Evolutionary conservation across 768 basidiomycete species (phyloP).

Genomic region (Mycena galopus): DNA sequence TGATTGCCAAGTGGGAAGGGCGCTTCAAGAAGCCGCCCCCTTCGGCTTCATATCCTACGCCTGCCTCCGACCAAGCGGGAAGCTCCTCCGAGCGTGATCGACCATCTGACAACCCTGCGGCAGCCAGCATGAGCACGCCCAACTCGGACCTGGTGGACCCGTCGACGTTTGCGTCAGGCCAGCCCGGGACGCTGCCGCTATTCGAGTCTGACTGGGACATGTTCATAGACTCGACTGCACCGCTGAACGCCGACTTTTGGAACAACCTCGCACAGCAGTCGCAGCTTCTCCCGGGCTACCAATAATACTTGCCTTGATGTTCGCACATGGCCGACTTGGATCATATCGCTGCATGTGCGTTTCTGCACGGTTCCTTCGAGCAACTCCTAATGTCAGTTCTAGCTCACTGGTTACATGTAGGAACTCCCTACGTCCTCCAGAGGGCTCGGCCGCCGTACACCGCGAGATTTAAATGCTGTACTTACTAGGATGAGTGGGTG

Average conservation of each 20-base stretch:
- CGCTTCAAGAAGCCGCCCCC: not conserved
- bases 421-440: too few species aligned
- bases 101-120: not conserved
- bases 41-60: constrained; percentile 31
- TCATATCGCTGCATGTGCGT: too few species aligned
- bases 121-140: not conserved
- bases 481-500: too few species aligned
- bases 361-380: too few species aligned
- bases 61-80: constrained; percentile 15
- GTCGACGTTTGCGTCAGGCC: not conserved
- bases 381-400: too few species aligned
- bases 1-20: constrained; percentile 34
- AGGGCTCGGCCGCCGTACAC: too few species aligned
- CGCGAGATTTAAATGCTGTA: too few species aligned
- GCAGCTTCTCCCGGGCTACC: constrained; percentile 13
- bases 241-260: constrained; percentile 36
- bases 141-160: constrained; percentile 14
- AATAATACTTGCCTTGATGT: not conserved
- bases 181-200: not conserved
- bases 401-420: too few species aligned
- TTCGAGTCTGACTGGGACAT: constrained; percentile 23
- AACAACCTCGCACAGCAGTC: constrained; percentile 35
- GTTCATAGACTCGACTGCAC: constrained; percentile 33
- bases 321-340: too few species aligned
- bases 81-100: not conserved